Conservation (phyloP, 2,329 filamentous ascomycete species). For the Claviceps digitariae region DNA sequence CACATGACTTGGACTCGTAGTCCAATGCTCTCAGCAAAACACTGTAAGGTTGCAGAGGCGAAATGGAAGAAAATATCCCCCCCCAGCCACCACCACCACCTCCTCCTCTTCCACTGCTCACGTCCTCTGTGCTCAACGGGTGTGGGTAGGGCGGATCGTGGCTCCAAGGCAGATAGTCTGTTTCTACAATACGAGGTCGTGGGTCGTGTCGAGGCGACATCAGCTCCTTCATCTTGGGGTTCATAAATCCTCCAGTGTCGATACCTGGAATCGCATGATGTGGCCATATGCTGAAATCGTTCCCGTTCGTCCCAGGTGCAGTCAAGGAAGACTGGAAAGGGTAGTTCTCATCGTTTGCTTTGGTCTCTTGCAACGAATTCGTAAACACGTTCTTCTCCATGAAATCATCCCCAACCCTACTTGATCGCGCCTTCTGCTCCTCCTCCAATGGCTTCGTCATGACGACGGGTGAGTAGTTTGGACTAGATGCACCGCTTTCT, state of each 20-base stretch:
- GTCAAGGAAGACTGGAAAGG: slow-evolving; percentile 19
- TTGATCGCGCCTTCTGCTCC: slow-evolving; percentile 4
- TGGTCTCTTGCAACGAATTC: slow-evolving; percentile 34
- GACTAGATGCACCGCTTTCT: slow-evolving; percentile 18
- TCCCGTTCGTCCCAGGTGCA: slow-evolving; percentile 13
- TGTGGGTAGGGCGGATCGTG: slow-evolving; percentile 43
- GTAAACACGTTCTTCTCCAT: slow-evolving; percentile 26
- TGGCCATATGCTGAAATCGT: background rate
- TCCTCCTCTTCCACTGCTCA: background rate
- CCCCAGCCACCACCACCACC: background rate
- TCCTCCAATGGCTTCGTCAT: slow-evolving; percentile 1
- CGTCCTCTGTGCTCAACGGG: slow-evolving; percentile 16
- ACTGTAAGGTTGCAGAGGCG: slow-evolving; percentile 40
- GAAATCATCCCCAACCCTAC: slow-evolving; percentile 15
- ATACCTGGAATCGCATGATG: background rate
- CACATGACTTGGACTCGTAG: slow-evolving; percentile 42
- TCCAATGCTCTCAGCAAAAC: slow-evolving; percentile 39
- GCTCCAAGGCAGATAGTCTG: slow-evolving; percentile 46
- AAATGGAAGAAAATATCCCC: slow-evolving; percentile 3
- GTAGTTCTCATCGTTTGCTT: slow-evolving; percentile 20
- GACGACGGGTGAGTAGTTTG: slow-evolving; percentile 26
- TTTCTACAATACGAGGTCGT: slow-evolving; percentile 34
- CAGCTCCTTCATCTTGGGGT: slow-evolving; percentile 12
- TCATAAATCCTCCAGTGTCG: slow-evolving; percentile 10
- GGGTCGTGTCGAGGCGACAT: slow-evolving; percentile 23